These are phyloP conservation scores for Tilletia setariae DNA, from an alignment of 1,284 basidiomycete species.

Conservation along the genomic window DNA sequence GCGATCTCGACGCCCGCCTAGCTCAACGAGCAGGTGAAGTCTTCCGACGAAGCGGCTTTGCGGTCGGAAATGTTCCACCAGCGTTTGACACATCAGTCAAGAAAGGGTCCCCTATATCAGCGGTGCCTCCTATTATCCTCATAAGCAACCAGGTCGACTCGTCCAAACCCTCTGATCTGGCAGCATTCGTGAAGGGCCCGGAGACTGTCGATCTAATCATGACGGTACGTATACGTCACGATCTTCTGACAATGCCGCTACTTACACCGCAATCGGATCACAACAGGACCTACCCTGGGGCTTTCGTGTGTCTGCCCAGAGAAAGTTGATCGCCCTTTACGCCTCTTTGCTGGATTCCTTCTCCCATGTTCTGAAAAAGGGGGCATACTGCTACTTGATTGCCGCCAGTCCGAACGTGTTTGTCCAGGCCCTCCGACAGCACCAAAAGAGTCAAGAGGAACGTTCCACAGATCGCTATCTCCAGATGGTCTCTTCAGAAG, in stretches of 20 bases:
- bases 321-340: not conserved
- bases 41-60: not conserved
- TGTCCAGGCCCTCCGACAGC: not conserved
- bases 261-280: not conserved
- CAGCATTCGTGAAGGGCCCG: not conserved
- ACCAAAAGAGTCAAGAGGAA: not conserved
- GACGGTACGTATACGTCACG: not conserved
- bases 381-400: not conserved
- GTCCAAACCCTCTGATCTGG: not conserved
- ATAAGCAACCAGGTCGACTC: not conserved
- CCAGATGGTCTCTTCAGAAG: not conserved
- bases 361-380: not conserved
- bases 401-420: not conserved
- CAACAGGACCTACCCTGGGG: slow-evolving; percentile 3
- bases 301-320: not conserved
- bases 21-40: not conserved
- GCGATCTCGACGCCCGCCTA: not conserved
- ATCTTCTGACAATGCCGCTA: not conserved
- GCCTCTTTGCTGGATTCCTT: not conserved
- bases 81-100: not conserved
- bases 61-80: not conserved
- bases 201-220: slow-evolving; percentile 1
- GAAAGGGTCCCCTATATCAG: not conserved
- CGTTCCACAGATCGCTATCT: not conserved
- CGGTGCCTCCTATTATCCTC: not conserved